Conservation (phyloP, 129 eudicot species). For the Apium graveolens region DNA sequence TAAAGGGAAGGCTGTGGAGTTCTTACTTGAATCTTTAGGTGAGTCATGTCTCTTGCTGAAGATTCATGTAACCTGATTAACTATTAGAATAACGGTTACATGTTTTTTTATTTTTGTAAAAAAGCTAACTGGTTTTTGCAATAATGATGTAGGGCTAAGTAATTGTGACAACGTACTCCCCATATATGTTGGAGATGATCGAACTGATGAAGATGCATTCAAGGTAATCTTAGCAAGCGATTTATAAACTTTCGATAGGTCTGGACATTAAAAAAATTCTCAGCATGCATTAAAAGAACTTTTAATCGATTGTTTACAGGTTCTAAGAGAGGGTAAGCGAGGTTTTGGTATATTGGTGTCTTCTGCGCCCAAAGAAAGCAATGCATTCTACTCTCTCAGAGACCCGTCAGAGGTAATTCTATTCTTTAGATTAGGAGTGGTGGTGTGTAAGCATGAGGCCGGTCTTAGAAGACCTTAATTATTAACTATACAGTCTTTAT, state of each 20-base stretch:
- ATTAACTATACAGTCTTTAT: not conserved
- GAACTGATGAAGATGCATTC: constrained; percentile 96
- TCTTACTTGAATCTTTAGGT: constrained; percentile 87
- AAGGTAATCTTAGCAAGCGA: constrained; percentile 37
- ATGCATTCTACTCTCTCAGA: constrained; percentile 73
- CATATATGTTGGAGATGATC: constrained; percentile 89
- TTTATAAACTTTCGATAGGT: not conserved
- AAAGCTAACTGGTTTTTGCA: constrained; percentile 2
- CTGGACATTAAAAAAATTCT: not conserved
- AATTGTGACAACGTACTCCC: constrained; percentile 78
- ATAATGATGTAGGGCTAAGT: constrained; percentile 45
- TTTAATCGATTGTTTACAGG: constrained; percentile 25
- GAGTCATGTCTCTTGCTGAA: constrained; percentile 19
- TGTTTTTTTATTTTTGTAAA: not conserved
- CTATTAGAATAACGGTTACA: too few relatives aligned
- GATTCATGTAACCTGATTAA: not conserved
- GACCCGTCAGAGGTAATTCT: constrained; percentile 45
- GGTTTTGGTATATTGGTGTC: constrained; percentile 85
- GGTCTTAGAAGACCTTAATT: not conserved
- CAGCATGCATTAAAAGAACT: not conserved
- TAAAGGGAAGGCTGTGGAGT: constrained; percentile 96
- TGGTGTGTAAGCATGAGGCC: not conserved
- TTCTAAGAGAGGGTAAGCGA: constrained; percentile 56
- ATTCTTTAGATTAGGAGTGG: not conserved
- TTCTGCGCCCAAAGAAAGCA: constrained; percentile 76